Evolutionary conservation across 805 yeast genomes (phyloP), one percentile per base, ranked within the genome.

Genomic region (Pichia californica): DNA sequence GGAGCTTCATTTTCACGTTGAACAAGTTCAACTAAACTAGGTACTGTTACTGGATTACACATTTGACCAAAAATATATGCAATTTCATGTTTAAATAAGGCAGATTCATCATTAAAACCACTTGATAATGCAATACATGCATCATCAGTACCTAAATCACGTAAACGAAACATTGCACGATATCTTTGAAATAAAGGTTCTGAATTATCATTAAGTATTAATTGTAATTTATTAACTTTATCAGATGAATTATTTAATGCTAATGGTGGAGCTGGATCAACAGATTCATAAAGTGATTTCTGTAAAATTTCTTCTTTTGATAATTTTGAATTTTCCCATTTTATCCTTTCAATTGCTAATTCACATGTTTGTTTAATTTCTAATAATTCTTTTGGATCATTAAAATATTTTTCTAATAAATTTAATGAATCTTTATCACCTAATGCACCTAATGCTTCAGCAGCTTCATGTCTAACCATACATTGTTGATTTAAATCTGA

Each of bases 391-490:
- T 47, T 41, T 15, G 95, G 93, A 59, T 94, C 98, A 40, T 81
- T 74, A 54, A 66, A 71, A 63, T 81, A 88, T 42, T 79, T 68
- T 49, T 76, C 66, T 53, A 93, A 74, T 38, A 88, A 61, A 1
- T 70, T 76, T 44, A 93, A 63, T 13, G 95, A 83, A 6, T 76
- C 82, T 32, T 66, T 63, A 63, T 88, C 95, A 38, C 95, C 95
- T 41, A 93, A 71, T 35, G 99, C 99, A 49, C 99, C 99, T 43
- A 93, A 72, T 34, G 98, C 99, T 67, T 93, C 99, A 7, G 99
- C 99, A 15, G 99, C 99, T 66, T 93, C 99, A 64, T 93, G 99
- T 64, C 99, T 83, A 30, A 93, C 99, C 98, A 93, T 93, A 48
- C 85, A 72, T 60, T 85, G 93, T 69, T 91, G 98, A 14, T 69